phyloP scores from a whole-genome alignment of 2,329 filamentous ascomycete species.

The Rasamsonia emersonii region DNA sequence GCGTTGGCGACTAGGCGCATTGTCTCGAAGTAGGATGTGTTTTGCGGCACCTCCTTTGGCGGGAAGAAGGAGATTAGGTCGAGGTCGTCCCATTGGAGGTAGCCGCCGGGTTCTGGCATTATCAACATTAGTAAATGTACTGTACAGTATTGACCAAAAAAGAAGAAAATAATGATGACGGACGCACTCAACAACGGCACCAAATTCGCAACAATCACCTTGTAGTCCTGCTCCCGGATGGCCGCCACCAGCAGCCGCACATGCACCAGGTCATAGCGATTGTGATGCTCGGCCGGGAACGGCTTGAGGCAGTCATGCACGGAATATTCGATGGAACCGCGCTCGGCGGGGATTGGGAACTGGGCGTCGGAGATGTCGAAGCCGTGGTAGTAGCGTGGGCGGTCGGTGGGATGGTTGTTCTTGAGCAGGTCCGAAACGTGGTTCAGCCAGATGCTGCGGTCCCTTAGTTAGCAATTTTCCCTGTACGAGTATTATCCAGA shows the following conservation, averaged over 20 bases:
- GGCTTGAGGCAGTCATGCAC: constrained; percentile 19
- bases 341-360: constrained; percentile 11
- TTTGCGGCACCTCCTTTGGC: constrained; percentile 1
- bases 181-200: constrained; percentile 19
- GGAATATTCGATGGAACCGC: constrained; percentile 10
- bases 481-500: background rate
- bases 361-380: constrained; percentile 25
- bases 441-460: constrained; percentile 17
- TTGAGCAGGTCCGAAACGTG: constrained; percentile 8
- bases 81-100: constrained; percentile 22
- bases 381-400: constrained; percentile 15
- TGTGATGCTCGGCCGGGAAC: constrained; percentile 18
- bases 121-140: background rate
- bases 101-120: constrained; percentile 15
- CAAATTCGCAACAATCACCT: constrained; percentile 16
- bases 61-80: constrained; percentile 14
- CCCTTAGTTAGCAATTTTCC: too few relatives aligned
- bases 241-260: constrained; percentile 20
- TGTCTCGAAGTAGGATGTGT: constrained; percentile 1
- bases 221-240: constrained; percentile 16
- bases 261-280: constrained; percentile 23
- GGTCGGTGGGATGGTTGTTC: constrained; percentile 4
- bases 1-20: background rate
- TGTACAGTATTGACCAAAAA: background rate
- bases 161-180: background rate